Conservation (phyloP, 2,329 filamentous ascomycete species). For the Diplodia intermedia region DNA sequence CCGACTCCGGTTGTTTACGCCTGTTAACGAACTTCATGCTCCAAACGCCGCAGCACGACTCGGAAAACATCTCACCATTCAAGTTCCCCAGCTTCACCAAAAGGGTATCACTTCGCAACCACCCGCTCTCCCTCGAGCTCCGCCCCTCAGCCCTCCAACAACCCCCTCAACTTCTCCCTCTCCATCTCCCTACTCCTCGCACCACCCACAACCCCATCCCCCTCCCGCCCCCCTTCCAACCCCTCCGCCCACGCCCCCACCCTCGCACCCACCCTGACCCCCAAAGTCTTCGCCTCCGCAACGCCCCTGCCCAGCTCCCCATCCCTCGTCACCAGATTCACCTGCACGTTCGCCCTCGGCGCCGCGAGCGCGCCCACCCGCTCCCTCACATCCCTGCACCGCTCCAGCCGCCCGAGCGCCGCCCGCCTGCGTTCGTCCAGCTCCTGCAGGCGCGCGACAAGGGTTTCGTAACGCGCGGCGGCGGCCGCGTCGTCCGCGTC, state of each 20-base stretch:
- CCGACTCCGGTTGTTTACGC: neutral
- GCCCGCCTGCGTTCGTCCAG: slow-evolving; percentile 59
- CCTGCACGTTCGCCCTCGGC: slow-evolving; percentile 61
- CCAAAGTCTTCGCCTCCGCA: slow-evolving; percentile 68
- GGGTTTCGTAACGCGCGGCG: slow-evolving; percentile 42
- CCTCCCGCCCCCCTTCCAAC: neutral
- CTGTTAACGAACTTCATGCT: neutral
- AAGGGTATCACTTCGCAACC: slow-evolving; percentile 4
- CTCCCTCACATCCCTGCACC: slow-evolving; percentile 57
- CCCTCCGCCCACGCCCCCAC: slow-evolving; percentile 38
- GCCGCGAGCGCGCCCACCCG: slow-evolving; percentile 61
- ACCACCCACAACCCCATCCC: neutral
- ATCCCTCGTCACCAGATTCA: slow-evolving; percentile 70
- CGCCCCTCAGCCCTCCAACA: slow-evolving; percentile 9
- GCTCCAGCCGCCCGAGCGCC: slow-evolving; percentile 55
- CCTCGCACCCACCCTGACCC: slow-evolving; percentile 47
- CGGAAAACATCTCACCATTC: neutral
- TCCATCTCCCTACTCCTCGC: slow-evolving; percentile 6
- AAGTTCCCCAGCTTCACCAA: neutral
- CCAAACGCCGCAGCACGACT: neutral
- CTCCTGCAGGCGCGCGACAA: slow-evolving; percentile 56
- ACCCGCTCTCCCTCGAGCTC: no score
- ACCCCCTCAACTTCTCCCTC: slow-evolving; percentile 16
- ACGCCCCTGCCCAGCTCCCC: slow-evolving; percentile 71
- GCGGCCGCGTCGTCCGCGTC: slow-evolving; percentile 31